phyloP scores from a whole-genome alignment of 2,329 filamentous ascomycete genomes.

The Colletotrichum chrysophilum region DNA sequence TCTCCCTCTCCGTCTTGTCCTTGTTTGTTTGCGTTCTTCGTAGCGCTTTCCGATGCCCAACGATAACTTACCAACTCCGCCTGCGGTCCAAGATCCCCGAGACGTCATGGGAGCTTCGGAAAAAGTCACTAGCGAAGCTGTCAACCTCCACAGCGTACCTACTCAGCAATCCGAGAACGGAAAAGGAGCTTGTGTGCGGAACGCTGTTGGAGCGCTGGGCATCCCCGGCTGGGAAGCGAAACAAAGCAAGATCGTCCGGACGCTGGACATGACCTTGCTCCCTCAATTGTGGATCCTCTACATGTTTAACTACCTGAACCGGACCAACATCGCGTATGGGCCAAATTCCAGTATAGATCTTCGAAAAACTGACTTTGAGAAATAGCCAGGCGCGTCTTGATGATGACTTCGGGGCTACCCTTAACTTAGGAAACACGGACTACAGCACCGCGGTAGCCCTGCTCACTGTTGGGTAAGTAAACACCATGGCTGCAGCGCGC shows the following conservation, averaged over 20 bases:
- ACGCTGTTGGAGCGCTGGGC: not conserved
- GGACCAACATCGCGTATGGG: slow-evolving; percentile 22
- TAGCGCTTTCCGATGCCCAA: not conserved
- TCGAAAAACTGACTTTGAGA: not conserved
- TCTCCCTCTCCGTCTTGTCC: not conserved
- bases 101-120: not conserved
- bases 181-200: not conserved
- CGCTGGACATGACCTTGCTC: slow-evolving; percentile 23
- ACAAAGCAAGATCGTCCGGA: slow-evolving; percentile 23
- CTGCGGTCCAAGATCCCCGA: not conserved
- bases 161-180: not conserved
- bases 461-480: slow-evolving; percentile 25
- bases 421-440: slow-evolving; percentile 24
- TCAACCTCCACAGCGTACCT: not conserved
- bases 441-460: slow-evolving; percentile 29
- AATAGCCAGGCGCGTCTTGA: slow-evolving; percentile 26
- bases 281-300: slow-evolving; percentile 25
- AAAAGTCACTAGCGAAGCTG: not conserved
- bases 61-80: not conserved
- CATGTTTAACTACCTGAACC: slow-evolving; percentile 27
- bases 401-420: slow-evolving; percentile 23
- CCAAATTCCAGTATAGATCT: not conserved
- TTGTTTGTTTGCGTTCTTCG: not conserved
- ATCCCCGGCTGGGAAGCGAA: slow-evolving; percentile 4
- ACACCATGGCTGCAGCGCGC: not conserved